These are phyloP conservation scores for Kitagawia praeruptora DNA, from an alignment of 129 eudicot species.

Conservation along the genomic window DNA sequence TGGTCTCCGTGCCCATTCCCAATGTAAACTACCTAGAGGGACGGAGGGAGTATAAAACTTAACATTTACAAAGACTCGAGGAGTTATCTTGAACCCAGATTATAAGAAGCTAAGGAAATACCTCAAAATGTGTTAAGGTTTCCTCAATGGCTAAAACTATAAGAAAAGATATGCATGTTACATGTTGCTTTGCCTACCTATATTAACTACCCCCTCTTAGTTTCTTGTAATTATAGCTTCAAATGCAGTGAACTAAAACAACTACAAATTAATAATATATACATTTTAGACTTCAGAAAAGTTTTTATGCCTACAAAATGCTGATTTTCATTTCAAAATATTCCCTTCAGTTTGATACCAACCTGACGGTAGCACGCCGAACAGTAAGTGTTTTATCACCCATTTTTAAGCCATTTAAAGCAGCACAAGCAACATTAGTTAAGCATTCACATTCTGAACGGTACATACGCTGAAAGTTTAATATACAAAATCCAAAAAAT, in stretches of 20 bases:
- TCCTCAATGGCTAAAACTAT: background rate
- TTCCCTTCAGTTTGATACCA: conserved; percentile 1
- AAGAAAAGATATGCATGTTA: background rate
- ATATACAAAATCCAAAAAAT: background rate
- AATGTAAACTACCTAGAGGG: too few relatives aligned
- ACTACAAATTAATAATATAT: background rate
- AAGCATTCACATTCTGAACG: background rate
- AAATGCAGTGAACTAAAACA: background rate
- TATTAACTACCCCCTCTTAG: background rate
- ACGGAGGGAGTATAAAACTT: background rate
- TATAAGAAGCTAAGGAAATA: background rate
- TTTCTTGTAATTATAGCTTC: too few relatives aligned
- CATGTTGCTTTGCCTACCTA: background rate
- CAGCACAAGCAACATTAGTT: conserved; percentile 65
- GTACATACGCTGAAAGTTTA: background rate
- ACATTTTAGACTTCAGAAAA: background rate
- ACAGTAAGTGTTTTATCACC: conserved; percentile 95
- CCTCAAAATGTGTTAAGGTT: background rate
- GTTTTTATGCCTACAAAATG: background rate
- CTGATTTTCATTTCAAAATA: background rate
- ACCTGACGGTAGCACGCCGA: conserved; percentile 89
- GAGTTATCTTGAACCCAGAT: background rate
- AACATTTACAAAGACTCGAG: background rate
- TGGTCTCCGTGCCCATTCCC: too few relatives aligned
- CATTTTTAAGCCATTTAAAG: conserved; percentile 86